Conservation (phyloP, 345 rosid species). For the Mercurialis annua region DNA sequence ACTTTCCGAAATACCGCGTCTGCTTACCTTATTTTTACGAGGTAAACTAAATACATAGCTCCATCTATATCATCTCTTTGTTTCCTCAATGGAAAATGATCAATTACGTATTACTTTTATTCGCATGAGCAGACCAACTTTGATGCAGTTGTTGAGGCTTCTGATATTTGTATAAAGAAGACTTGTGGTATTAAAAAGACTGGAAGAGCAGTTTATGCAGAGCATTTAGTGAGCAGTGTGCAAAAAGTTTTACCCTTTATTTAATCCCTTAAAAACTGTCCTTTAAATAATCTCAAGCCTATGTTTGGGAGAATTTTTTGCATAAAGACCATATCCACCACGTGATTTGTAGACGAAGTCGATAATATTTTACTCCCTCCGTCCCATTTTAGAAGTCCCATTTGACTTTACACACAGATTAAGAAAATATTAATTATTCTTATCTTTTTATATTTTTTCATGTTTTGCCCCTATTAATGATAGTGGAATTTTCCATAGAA, state of each 20-base stretch:
- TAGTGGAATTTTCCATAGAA: too few species aligned
- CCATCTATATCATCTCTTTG: background rate
- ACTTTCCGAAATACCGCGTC: constrained; percentile 51
- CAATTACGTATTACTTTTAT: constrained; percentile 3
- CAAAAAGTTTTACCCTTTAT: constrained; percentile 44
- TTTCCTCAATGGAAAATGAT: background rate
- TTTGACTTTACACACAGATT: too few species aligned
- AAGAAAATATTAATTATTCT: too few species aligned
- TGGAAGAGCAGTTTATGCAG: constrained; percentile 65
- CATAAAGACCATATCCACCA: too few species aligned
- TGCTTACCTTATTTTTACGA: constrained; percentile 73
- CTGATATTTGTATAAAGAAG: constrained; percentile 48
- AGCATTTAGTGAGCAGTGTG: constrained; percentile 79
- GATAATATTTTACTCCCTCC: too few species aligned
- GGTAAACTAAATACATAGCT: constrained; percentile 44
- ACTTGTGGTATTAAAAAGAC: constrained; percentile 47
- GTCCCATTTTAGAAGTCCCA: too few species aligned
- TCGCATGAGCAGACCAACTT: constrained; percentile 51
- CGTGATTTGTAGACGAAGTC: too few species aligned
- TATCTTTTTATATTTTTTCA: too few species aligned
- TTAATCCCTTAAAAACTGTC: background rate
- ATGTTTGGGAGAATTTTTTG: too few species aligned
- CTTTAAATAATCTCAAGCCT: background rate
- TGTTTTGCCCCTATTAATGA: too few species aligned
- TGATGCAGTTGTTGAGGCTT: constrained; percentile 69